Evolutionary conservation across 768 basidiomycete species (phyloP), one percentile per base, ranked within the genome.

Genomic region (Suillus hirtellus): DNA sequence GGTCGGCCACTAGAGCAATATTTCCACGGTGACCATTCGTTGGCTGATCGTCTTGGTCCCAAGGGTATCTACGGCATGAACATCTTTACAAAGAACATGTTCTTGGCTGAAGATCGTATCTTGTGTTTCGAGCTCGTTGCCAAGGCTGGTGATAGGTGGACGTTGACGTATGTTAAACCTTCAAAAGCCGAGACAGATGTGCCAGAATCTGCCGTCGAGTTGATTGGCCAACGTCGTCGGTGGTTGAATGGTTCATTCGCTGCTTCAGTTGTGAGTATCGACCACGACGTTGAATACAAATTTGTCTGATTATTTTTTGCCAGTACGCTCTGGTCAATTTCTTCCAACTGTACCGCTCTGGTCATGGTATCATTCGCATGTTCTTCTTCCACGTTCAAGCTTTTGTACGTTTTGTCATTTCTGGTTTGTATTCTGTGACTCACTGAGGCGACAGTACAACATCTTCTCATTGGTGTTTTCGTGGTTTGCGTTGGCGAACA

Each of bases 161-260:
- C 90, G 2, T 78, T 99, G 70, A 87, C 86, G 15, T 92, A 92
- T 68, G 96, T 99, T 72, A 97, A 99, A 76, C 93, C 95, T 12
- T 92, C 90, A 70, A 98, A 96, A 73, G 95, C 95, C 14, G 95
- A 96, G 78, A 96, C 95, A 0, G 95, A 96, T 80, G 95, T 96
- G n/a, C 93, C 93, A 4, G 96, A 98, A 77, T 79, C 82, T n/a
- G 95, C 94, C 9, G 84, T 88, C 11, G 96, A 99, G 72, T 79
- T 98, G 63, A 98, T 98, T 73, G 91, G 94, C 49, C 96, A 99
- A 75, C 90, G 96, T 74, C 88, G 96, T 66, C 90, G 96, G 67
- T 98, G 96, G 96, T 74, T 98, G 70, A 99, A 98, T 72, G 96
- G 96, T 58, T 96, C 94, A 10, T 96, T 97, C 68, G 93, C 94